Evolutionary conservation across 345 rosid species (phyloP), one percentile per base, ranked within the genome.

Genomic region (Corymbia maculata): DNA sequence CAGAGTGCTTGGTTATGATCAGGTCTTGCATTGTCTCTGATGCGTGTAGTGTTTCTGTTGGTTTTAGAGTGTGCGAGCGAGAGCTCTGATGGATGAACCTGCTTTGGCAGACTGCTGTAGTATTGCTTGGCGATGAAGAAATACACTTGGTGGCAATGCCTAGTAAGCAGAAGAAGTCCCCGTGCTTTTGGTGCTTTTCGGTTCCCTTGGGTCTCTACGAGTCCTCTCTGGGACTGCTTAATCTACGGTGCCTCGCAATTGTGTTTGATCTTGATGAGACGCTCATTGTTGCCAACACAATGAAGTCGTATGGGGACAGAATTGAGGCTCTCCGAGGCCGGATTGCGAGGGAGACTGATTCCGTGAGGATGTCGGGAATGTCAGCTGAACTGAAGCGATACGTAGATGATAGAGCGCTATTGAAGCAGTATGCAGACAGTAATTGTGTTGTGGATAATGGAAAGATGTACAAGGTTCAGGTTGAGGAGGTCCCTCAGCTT

Each of bases 201-300:
- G 95, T 94, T 75, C 95, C 98, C 13, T 50, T 79, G 45, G 97
- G 96, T 87, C 94, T 98, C 6, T 98, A 95, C 50, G 90, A 93
- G 89, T 95, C 99, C 6, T 98, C 97, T 89, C 86, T 96, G 86
- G 93, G 95, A 90, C 93, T 97, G 97, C 93, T 98, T 61, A 96
- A 97, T 89, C 86, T 95, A 90, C 89, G 99, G 59, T 98, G 99
- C 88, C 92, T 98, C 10, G 93, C 99, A 2, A 95, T 98, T 87
- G 99, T 98, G 64, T 97, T 98, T 85, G 99, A 98, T 92, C 96
- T 98, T 36, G 99, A 98, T 15, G 99, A 97, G 91, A 98, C 99
- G 1, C 93, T 97, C 45, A 94, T 98, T 85, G 99, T 98, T 88
- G 99, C 99, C 19, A 95, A 95, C 90, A 96, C 99, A 2, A 93